These are phyloP conservation scores for Lachnellula hyalina DNA, from an alignment of 2,329 filamentous ascomycete genomes.

Conservation along the genomic window DNA sequence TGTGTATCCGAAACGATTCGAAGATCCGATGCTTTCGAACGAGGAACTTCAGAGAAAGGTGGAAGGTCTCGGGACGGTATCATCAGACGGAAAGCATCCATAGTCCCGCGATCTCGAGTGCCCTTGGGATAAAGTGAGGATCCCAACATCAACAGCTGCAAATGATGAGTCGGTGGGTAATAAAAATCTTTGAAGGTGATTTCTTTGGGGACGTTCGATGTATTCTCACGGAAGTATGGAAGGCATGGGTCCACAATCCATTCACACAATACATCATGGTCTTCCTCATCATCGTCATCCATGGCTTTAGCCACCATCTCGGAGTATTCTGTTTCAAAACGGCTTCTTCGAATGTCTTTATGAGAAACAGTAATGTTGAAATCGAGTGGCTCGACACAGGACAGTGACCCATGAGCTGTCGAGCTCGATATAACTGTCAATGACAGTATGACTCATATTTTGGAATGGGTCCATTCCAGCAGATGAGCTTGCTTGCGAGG, in stretches of 20 bases:
- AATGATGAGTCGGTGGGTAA: conserved; percentile 12
- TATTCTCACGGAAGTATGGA: conserved; percentile 12
- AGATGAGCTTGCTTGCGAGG: conserved; percentile 1
- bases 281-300: conserved; percentile 12
- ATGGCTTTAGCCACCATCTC: conserved; percentile 9
- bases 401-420: conserved; percentile 8
- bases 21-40: conserved; percentile 5
- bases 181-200: conserved; percentile 13
- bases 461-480: conserved; percentile 6
- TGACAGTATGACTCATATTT: conserved; percentile 6
- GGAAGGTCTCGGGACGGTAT: conserved; percentile 10
- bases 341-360: conserved; percentile 6
- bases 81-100: conserved; percentile 13
- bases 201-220: conserved; percentile 9
- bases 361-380: conserved; percentile 10
- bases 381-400: conserved; percentile 9
- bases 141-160: conserved; percentile 10
- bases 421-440: conserved; percentile 7
- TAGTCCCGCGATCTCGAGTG: conserved; percentile 10
- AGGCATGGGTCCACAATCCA: conserved; percentile 14
- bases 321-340: conserved; percentile 11
- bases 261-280: conserved; percentile 9
- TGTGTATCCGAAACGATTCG: conserved; percentile 4
- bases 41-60: conserved; percentile 5
- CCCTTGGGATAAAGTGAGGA: conserved; percentile 7